Conservation (phyloP, 495 filamentous ascomycete species). For the Cercophora sp. region DNA sequence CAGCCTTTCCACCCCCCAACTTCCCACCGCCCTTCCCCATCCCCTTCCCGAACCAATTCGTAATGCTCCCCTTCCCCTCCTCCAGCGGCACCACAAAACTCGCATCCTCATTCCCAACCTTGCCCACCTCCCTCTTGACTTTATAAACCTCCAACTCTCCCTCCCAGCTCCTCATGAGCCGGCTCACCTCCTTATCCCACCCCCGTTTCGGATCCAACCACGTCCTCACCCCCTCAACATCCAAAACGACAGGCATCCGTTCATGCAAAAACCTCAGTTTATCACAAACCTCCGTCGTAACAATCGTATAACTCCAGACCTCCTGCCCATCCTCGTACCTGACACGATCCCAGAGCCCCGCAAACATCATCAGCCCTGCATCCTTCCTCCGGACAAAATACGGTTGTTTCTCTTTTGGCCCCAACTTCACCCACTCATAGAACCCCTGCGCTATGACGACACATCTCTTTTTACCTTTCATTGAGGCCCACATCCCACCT, state of each 20-base stretch:
- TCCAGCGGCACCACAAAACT: constrained; percentile 77
- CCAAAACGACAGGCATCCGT: constrained; percentile 91
- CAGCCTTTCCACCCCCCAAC: constrained; percentile 20
- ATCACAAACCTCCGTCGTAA: constrained; percentile 79
- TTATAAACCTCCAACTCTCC: constrained; percentile 82
- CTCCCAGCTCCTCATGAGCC: constrained; percentile 67
- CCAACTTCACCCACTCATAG: constrained; percentile 83
- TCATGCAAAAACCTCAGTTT: constrained; percentile 84
- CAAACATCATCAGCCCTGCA: constrained; percentile 79
- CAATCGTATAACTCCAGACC: constrained; percentile 74
- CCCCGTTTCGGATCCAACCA: constrained; percentile 77
- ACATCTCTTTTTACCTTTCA: constrained; percentile 86
- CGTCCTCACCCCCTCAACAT: constrained; percentile 63
- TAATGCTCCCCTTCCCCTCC: constrained; percentile 88
- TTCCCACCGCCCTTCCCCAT: constrained; percentile 39
- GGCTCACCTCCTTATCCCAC: constrained; percentile 78
- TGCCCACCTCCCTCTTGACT: constrained; percentile 85
- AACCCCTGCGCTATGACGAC: constrained; percentile 86
- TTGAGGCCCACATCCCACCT: constrained; percentile 82
- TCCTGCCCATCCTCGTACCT: constrained; percentile 56
- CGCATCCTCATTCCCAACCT: constrained; percentile 88
- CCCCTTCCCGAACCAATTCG: constrained; percentile 74
- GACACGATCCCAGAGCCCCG: constrained; percentile 88
- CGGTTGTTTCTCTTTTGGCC: constrained; percentile 73
- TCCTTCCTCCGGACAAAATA: constrained; percentile 80